Evolutionary conservation across 2,329 filamentous ascomycete genomes (phyloP).

Genomic region (Fusarium duplospermum): DNA sequence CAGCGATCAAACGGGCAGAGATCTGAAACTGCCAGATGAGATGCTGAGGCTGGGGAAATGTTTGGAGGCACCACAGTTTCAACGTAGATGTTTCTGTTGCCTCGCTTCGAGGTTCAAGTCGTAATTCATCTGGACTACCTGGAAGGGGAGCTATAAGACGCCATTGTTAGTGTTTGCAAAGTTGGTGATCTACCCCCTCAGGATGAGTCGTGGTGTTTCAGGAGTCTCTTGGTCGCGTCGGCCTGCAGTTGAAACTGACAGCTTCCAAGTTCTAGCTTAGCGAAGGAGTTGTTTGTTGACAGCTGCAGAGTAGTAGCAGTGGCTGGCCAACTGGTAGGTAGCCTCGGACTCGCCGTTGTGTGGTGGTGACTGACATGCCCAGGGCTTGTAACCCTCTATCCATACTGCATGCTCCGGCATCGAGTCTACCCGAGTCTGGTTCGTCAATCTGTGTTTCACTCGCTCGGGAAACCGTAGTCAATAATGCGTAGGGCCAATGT

Average conservation of each 20-base stretch:
- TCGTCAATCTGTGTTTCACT: conserved; percentile 5
- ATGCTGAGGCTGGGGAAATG: conserved; percentile 33
- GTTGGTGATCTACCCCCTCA: conserved; percentile 17
- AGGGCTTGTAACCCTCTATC: not conserved
- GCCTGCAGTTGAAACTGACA: conserved; percentile 12
- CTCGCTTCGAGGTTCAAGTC: not conserved
- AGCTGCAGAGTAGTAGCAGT: not conserved
- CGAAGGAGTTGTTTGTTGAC: not conserved
- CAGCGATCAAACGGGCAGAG: conserved; percentile 40
- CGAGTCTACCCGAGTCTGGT: not conserved
- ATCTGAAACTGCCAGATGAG: conserved; percentile 37
- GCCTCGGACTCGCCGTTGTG: not conserved
- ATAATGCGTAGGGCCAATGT: conserved; percentile 19
- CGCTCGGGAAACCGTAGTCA: not conserved
- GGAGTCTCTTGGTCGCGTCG: conserved; percentile 21
- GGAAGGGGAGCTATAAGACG: not conserved
- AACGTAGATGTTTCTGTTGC: not conserved
- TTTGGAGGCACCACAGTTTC: conserved; percentile 30
- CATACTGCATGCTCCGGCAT: not conserved
- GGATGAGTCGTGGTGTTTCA: conserved; percentile 27
- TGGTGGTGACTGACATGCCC: not conserved
- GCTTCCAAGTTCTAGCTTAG: not conserved
- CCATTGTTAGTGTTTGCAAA: conserved; percentile 26
- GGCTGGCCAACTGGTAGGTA: not conserved
- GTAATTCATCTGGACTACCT: not conserved